Percentiles rank a stretch among this genome's conserved stretches.
phyloP scores from a whole-genome alignment of 352 stramenopile genomes.

The Halophytophthora polymorphica region DNA sequence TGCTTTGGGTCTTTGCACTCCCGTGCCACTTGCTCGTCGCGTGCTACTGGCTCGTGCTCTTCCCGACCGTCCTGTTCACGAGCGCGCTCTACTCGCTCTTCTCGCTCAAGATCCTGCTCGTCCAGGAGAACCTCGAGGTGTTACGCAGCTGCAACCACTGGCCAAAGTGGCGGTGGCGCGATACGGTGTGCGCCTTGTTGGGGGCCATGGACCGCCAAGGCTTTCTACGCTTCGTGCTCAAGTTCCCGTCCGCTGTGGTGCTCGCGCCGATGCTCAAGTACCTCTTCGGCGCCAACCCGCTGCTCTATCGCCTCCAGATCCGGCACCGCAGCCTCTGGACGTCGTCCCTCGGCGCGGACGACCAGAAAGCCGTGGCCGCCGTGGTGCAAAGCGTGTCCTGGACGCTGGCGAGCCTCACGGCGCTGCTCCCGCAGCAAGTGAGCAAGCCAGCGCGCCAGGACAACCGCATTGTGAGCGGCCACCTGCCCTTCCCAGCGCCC shows the following conservation, averaged over 20 bases:
- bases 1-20: slow-evolving; percentile 16
- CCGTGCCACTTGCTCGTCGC: slow-evolving; percentile 20
- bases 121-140: slow-evolving; percentile 23
- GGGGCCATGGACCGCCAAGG: slow-evolving; percentile 39
- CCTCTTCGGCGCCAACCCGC: slow-evolving; percentile 37
- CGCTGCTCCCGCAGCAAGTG: slow-evolving; percentile 17
- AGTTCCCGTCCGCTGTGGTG: slow-evolving; percentile 31
- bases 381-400: slow-evolving; percentile 28
- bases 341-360: slow-evolving; percentile 26
- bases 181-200: slow-evolving; percentile 23
- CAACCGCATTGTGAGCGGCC: slow-evolving; percentile 31
- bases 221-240: slow-evolving; percentile 29
- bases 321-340: slow-evolving; percentile 39
- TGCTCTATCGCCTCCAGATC: slow-evolving; percentile 35
- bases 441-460: slow-evolving; percentile 24
- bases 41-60: slow-evolving; percentile 23
- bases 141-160: slow-evolving; percentile 29
- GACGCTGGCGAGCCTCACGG: slow-evolving; percentile 25
- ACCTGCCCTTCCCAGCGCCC: slow-evolving; percentile 27
- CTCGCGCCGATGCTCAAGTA: slow-evolving; percentile 40
- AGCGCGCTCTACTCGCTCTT: slow-evolving; percentile 24
- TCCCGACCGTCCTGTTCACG: slow-evolving; percentile 18
- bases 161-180: slow-evolving; percentile 34
- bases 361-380: slow-evolving; percentile 30
- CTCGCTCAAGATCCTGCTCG: slow-evolving; percentile 28